A percentile compares a stretch with the other conserved stretches of the same genome.
phyloP scores from a whole-genome alignment of 176 grass and related monocot genomes.

The Oryza punctata region DNA sequence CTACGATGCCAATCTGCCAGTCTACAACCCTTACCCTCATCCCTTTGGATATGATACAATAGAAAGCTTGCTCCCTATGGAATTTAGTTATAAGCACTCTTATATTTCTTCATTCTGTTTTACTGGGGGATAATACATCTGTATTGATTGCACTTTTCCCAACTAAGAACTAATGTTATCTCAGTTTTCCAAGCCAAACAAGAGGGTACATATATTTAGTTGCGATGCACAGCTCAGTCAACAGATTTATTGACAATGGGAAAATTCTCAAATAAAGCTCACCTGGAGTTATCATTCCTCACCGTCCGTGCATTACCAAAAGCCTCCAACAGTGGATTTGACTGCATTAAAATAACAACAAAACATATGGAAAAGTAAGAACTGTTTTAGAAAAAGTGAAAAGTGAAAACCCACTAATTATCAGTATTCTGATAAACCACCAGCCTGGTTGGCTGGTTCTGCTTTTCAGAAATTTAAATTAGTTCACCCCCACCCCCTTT shows the following conservation, averaged over 20 bases:
- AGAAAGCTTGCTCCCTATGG: not conserved
- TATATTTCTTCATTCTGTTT: conserved; percentile 22
- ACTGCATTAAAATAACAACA: conserved; percentile 54
- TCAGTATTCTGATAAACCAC: not conserved
- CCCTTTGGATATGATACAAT: not conserved
- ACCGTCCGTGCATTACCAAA: conserved; percentile 90
- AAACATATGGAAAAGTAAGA: conserved; percentile 19
- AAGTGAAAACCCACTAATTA: not conserved
- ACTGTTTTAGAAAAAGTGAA: not conserved
- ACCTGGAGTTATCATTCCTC: conserved; percentile 95
- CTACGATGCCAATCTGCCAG: conserved; percentile 13
- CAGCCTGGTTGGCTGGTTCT: too few relatives aligned
- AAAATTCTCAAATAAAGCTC: conserved; percentile 29
- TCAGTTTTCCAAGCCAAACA: not conserved
- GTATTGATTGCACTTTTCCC: not conserved
- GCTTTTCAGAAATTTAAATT: not conserved
- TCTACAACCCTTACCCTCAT: not conserved
- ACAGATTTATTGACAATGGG: conserved; percentile 21
- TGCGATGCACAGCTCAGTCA: not conserved
- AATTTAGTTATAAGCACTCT: not conserved
- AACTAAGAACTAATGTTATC: not conserved
- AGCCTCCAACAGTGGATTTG: conserved; percentile 87
- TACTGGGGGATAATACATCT: not conserved
- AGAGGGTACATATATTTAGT: not conserved
- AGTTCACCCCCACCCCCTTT: not conserved